phyloP scores from a whole-genome alignment of 2,329 filamentous ascomycete genomes.

The Fusarium miscanthi region DNA sequence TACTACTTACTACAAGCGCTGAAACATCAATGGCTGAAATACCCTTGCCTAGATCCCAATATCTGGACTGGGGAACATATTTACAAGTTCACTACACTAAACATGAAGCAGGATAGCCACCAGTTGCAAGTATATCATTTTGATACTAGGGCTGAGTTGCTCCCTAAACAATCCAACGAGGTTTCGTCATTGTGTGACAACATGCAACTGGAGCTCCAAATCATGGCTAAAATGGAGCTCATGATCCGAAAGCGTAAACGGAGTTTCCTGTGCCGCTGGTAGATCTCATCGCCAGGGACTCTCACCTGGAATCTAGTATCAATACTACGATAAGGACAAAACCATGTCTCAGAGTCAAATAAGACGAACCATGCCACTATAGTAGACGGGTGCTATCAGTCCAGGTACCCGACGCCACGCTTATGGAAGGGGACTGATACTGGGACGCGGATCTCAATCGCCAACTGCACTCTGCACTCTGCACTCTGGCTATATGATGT shows the following conservation, averaged over 20 bases:
- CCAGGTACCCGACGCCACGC: constrained; percentile 30
- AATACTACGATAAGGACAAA: background rate
- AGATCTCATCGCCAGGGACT: background rate
- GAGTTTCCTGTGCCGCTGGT: constrained; percentile 1
- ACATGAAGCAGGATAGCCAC: background rate
- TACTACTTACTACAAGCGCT: background rate
- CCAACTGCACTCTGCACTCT: constrained; percentile 22
- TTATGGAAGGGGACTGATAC: constrained; percentile 1
- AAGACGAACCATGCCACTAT: constrained; percentile 19
- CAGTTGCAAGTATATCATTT: background rate
- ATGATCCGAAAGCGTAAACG: background rate
- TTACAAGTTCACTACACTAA: background rate
- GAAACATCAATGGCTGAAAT: background rate
- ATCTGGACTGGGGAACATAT: background rate
- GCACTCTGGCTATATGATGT: constrained; percentile 2
- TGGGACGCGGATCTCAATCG: constrained; percentile 29
- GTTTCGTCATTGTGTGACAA: background rate
- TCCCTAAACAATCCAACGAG: background rate
- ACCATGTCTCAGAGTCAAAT: constrained; percentile 10
- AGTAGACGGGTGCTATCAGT: constrained; percentile 2
- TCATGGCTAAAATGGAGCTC: background rate
- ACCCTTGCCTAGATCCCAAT: background rate
- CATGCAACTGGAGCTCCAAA: background rate
- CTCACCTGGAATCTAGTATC: constrained; percentile 1
- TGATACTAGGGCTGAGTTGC: background rate